Conservation (phyloP, 208 protist species). For the Naegleria fowleri region DNA sequence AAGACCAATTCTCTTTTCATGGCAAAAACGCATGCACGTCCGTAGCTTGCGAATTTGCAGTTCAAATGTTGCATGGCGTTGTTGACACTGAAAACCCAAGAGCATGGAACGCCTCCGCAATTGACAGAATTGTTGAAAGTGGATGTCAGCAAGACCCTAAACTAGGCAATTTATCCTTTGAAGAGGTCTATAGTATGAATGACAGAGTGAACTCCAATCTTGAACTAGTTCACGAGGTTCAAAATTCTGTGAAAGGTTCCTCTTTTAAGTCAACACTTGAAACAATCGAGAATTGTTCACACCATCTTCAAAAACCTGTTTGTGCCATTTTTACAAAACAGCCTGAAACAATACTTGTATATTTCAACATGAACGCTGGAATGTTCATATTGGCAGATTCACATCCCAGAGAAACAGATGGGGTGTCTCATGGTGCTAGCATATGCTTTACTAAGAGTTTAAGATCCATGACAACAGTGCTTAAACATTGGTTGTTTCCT, state of each 20-base stretch:
- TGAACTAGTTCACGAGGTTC: neutral
- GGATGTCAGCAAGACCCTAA: neutral
- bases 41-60: neutral
- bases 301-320: neutral
- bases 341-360: neutral
- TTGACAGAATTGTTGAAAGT: neutral
- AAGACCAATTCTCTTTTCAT: neutral
- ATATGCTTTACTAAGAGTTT: neutral
- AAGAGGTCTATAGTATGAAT: neutral
- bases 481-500: neutral
- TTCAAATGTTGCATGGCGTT: neutral
- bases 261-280: neutral
- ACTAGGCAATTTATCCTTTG: neutral
- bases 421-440: neutral
- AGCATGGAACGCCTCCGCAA: neutral
- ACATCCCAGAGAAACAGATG: neutral
- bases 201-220: neutral
- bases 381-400: neutral
- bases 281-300: neutral
- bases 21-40: neutral
- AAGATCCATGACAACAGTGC: neutral
- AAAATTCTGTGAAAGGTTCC: neutral
- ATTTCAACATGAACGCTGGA: neutral
- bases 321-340: neutral
- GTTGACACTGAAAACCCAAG: neutral